Base-by-base conservation (phyloP, 352 stramenopile genomes). In the Phytophthora uliginosa region DNA sequence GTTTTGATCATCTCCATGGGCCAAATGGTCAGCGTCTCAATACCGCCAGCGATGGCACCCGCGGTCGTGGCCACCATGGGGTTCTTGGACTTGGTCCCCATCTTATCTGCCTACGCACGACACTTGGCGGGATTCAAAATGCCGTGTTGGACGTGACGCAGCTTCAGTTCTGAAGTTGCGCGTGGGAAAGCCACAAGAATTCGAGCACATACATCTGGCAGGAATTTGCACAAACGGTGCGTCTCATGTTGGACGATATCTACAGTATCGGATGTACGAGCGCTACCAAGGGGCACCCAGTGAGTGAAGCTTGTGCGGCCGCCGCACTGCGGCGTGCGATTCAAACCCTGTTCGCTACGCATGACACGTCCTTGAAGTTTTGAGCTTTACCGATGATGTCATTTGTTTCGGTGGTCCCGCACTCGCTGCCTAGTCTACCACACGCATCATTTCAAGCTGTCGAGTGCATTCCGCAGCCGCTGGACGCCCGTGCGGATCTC, bases 1-100 rank as follows among this genome's bases (percentile, higher is more conserved):
- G 93, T 98, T 88, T 99, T 99, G 79, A 98, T 98, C 82, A 97
- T 98, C 80, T 98, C 92, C 87, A 98, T 97, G 47, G 92, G 92
- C 92, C 92, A 98, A 64, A 97, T 96, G n/a, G 79, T 88, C 38
- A 92, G 80, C 42, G 88, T 96, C 74, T 98, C 92, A 75, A 98
- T 92, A 57, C 86, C 89, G 54, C 92, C 92, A n/a, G 92, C 92
- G 59, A 98, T 91, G 24, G 89, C 85, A 40, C 92, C 92, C 17
- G 90, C 86, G 20, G 91, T 91, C 48, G 93, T 91, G 53, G 91
- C 84, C 66, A 96, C 89, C 63, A 93, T 78, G 20, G 90, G 89
- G 59, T 95, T 95, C 74, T 85, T 92, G 53, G 78, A 87, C 81
- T 90, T 95, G 76, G 72, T 85, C 71, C 63, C 78, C 57, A 77